These are phyloP conservation scores for Geotrichum cucujoidarum DNA, from an alignment of 1,139 yeast genomes.

Conservation along the genomic window DNA sequence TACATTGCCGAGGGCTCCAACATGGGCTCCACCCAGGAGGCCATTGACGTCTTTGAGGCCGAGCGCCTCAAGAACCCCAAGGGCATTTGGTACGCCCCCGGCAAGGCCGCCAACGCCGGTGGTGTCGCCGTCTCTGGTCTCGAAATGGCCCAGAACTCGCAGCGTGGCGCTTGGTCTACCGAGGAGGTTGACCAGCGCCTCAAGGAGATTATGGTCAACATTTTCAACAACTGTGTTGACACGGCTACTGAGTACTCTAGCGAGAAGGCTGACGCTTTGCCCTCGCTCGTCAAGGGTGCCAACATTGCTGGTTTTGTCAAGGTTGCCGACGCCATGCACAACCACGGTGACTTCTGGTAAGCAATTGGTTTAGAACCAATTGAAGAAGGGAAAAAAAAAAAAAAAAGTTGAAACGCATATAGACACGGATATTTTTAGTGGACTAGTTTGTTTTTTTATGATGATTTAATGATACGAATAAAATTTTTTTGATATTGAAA, in stretches of 20 bases:
- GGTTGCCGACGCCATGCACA: conserved; percentile 98
- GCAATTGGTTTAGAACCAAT: too few relatives aligned
- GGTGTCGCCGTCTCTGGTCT: conserved; percentile 98
- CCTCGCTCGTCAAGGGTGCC: conserved; percentile 96
- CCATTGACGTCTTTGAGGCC: conserved; percentile 89
- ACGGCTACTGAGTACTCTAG: conserved; percentile 79
- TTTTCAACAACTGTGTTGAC: conserved; percentile 88
- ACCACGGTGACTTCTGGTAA: conserved; percentile 78
- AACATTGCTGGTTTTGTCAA: conserved; percentile 98
- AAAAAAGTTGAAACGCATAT: too few relatives aligned
- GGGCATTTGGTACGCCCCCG: conserved; percentile 97
- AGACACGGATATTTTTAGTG: too few relatives aligned
- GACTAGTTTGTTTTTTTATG: too few relatives aligned
- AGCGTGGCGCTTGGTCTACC: conserved; percentile 79
- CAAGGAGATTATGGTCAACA: conserved; percentile 85
- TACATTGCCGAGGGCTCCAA: conserved; percentile 98
- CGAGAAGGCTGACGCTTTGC: conserved; percentile 62
- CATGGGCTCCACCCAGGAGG: conserved; percentile 98
- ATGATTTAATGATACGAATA: too few relatives aligned
- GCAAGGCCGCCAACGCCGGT: conserved; percentile 99
- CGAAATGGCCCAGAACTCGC: conserved; percentile 99
- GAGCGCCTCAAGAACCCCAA: conserved; percentile 55
- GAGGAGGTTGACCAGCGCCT: conserved; percentile 86
- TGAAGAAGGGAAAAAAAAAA: too few relatives aligned
- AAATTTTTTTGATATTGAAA: too few relatives aligned